Base-by-base conservation (phyloP, 768 basidiomycete species). In the Lactarius quietus region DNA sequence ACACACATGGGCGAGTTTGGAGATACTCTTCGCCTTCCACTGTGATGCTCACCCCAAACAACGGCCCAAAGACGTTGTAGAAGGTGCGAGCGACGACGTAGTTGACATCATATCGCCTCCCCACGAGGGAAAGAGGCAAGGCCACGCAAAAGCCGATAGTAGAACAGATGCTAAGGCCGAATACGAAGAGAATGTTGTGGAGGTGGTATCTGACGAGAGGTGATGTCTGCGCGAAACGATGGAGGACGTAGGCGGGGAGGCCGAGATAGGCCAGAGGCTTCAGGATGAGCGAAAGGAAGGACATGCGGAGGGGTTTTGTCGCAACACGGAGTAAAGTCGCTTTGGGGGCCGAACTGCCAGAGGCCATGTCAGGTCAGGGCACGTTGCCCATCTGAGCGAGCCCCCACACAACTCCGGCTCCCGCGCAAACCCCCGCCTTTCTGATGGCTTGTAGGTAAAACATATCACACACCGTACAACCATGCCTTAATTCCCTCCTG, bases 1-100 rank as follows among this genome's bases (percentile, higher is more conserved):
- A 75, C 15, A 98, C 84, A 1, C 86, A 85, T 9, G 94, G 92
- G 57, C 80, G 78, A n/a, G 80, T 82, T 69, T 79, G 75, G 53
- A 98, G 78, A 73, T 95, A 78, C 73, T 98, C 93, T 73, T 86
- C 86, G 14, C 94, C 95, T 74, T 98, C 95, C 38, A 98, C 82
- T 63, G 87, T 84, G 70, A 97, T 78, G 54, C 77, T 74, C 67
- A 95, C 76, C 69, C 86, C 89, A 53, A 96, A 73, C 3, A 85
- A 73, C 20, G 82, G 84, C 38, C 85, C 81, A 57, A 86, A 85
- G 62, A 91, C 63, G 54, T 74, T 71, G 78, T 96, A 92, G 81
- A 98, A 98, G 54, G 83, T 84, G 68, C 90, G 79, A 12, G 94
- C 96, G 51, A 95, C 88, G 72, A 89, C 80, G 70, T 82, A 87